A percentile compares a stretch with the other conserved stretches of the same genome.
phyloP scores from a whole-genome alignment of 2,329 filamentous ascomycete genomes.

The Fusarium sp. region DNA sequence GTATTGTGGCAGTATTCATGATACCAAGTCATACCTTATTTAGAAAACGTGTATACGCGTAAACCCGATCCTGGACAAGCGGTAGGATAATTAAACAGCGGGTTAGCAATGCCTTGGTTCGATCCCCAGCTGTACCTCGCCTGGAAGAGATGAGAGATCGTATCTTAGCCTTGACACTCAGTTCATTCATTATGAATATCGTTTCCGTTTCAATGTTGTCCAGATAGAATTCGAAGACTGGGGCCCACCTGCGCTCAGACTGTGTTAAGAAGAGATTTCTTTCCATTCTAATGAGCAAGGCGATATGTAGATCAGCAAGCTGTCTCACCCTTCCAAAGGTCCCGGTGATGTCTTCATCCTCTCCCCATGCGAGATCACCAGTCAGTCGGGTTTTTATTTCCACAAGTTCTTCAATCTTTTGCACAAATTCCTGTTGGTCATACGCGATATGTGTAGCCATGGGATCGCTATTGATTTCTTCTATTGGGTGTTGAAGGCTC shows the following conservation, averaged over 20 bases:
- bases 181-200: not conserved
- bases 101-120: not conserved
- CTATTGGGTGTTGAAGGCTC: not conserved
- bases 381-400: not conserved
- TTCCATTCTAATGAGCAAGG: not conserved
- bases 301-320: not conserved
- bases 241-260: not conserved
- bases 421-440: not conserved
- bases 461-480: not conserved
- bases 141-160: not conserved
- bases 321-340: not conserved
- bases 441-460: not conserved
- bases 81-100: not conserved
- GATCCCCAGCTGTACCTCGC: not conserved
- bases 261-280: not conserved
- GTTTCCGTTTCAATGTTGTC: not conserved
- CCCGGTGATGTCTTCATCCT: not conserved
- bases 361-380: not conserved
- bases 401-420: not conserved
- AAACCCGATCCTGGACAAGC: not conserved
- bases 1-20: not conserved
- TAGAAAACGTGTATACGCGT: not conserved
- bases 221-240: not conserved
- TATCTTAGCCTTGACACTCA: not conserved
- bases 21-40: not conserved